phyloP scores from a whole-genome alignment of 2,329 filamentous ascomycete genomes.

The Pyrenophora teres region DNA sequence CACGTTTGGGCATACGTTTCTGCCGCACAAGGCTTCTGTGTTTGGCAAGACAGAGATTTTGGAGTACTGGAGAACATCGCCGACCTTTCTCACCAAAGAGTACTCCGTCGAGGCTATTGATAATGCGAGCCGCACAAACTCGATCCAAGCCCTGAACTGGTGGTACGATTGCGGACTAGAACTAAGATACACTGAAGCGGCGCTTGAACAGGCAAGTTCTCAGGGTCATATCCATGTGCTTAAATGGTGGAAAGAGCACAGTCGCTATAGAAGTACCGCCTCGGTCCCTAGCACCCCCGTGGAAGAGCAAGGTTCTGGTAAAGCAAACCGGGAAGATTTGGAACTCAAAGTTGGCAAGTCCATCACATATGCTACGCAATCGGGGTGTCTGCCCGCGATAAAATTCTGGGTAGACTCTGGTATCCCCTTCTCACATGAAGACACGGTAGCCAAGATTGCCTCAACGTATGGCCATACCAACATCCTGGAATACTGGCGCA shows the following conservation, averaged over 20 bases:
- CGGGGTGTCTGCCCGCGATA: slow-evolving; percentile 76
- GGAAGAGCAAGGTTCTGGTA: slow-evolving; percentile 20
- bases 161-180: slow-evolving; percentile 83
- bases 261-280: slow-evolving; percentile 50
- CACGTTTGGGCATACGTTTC: slow-evolving; percentile 78
- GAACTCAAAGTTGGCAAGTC: slow-evolving; percentile 81
- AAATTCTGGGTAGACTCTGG: slow-evolving; percentile 87
- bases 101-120: slow-evolving; percentile 86
- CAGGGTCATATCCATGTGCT: slow-evolving; percentile 84
- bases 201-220: slow-evolving; percentile 84
- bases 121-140: slow-evolving; percentile 82
- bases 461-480: slow-evolving; percentile 83
- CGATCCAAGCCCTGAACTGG: slow-evolving; percentile 85
- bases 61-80: slow-evolving; percentile 87
- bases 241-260: slow-evolving; percentile 87
- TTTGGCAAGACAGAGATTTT: slow-evolving; percentile 84
- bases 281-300: slow-evolving; percentile 16
- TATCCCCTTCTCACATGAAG: slow-evolving; percentile 78
- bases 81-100: slow-evolving; percentile 81
- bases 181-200: slow-evolving; percentile 82
- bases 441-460: slow-evolving; percentile 81
- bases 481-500: slow-evolving; percentile 82
- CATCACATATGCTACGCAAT: slow-evolving; percentile 81
- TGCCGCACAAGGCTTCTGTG: slow-evolving; percentile 87
- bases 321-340: slow-evolving; percentile 40